phyloP scores from a whole-genome alignment of 2,329 filamentous ascomycete genomes.

The Fusarium decemcellulare region DNA sequence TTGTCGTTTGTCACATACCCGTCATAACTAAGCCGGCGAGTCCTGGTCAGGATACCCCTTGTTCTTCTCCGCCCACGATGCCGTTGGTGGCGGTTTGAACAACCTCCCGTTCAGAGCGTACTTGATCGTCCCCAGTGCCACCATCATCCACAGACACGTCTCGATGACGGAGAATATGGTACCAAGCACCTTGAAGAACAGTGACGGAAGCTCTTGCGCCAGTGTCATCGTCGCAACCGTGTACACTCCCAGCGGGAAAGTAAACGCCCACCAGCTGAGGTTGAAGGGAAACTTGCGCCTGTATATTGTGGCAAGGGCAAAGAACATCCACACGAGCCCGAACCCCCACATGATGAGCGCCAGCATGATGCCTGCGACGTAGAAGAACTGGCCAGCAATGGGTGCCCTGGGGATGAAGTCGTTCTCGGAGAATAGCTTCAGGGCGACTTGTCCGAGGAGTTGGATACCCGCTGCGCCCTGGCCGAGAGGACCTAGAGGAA shows the following conservation, averaged over 20 bases:
- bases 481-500: conserved; percentile 74
- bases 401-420: conserved; percentile 56
- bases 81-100: conserved; percentile 17
- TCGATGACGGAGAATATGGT: conserved; percentile 38
- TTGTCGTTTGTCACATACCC: background rate
- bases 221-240: conserved; percentile 49
- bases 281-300: conserved; percentile 53
- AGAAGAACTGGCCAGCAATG: conserved; percentile 67
- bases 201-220: conserved; percentile 49
- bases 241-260: conserved; percentile 55
- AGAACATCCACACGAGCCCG: conserved; percentile 52
- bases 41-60: background rate
- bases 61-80: conserved; percentile 16
- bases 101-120: conserved; percentile 19
- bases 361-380: conserved; percentile 63
- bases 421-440: conserved; percentile 48
- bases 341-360: conserved; percentile 53
- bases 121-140: conserved; percentile 24
- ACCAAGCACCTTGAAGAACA: conserved; percentile 50
- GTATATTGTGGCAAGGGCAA: conserved; percentile 49
- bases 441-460: conserved; percentile 58
- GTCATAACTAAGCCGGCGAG: conserved; percentile 7
- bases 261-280: conserved; percentile 57
- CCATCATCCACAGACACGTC: conserved; percentile 37
- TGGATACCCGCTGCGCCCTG: conserved; percentile 70